A percentile compares a stretch with the other conserved stretches of the same genome.
Evolutionary conservation across 2,329 filamentous ascomycete genomes (phyloP).

Genomic region (Pezicula carpinea): DNA sequence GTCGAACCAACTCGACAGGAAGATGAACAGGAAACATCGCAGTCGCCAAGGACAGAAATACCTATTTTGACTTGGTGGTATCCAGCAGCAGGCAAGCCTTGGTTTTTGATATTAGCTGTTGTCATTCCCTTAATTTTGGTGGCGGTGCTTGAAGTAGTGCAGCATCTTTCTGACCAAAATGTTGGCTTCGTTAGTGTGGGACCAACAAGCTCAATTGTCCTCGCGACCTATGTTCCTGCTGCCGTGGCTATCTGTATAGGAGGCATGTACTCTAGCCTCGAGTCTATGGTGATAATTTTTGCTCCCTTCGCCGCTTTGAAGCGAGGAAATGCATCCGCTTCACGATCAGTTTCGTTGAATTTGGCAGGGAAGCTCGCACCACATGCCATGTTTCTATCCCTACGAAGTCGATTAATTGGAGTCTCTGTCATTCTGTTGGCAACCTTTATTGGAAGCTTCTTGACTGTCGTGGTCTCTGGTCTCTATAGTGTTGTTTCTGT

Average conservation of each 20-base stretch:
- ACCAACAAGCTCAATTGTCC: constrained; percentile 12
- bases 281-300: neutral
- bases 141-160: constrained; percentile 18
- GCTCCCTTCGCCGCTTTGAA: neutral
- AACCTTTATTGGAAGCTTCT: constrained; percentile 13
- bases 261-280: neutral
- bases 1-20: neutral
- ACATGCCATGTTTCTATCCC: neutral
- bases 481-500: constrained; percentile 26
- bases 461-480: constrained; percentile 25
- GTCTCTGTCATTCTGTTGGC: constrained; percentile 20
- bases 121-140: constrained; percentile 19
- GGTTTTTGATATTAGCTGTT: constrained; percentile 22
- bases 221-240: constrained; percentile 26
- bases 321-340: neutral
- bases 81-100: constrained; percentile 11
- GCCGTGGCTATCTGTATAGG: neutral
- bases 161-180: constrained; percentile 21
- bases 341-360: neutral
- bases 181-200: constrained; percentile 20
- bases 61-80: neutral
- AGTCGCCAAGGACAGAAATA: neutral
- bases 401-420: constrained; percentile 9
- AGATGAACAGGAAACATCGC: neutral
- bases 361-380: neutral